These are phyloP conservation scores for Sarcocystis neurona DNA, from an alignment of 169 alveolate species.

Conservation along the genomic window DNA sequence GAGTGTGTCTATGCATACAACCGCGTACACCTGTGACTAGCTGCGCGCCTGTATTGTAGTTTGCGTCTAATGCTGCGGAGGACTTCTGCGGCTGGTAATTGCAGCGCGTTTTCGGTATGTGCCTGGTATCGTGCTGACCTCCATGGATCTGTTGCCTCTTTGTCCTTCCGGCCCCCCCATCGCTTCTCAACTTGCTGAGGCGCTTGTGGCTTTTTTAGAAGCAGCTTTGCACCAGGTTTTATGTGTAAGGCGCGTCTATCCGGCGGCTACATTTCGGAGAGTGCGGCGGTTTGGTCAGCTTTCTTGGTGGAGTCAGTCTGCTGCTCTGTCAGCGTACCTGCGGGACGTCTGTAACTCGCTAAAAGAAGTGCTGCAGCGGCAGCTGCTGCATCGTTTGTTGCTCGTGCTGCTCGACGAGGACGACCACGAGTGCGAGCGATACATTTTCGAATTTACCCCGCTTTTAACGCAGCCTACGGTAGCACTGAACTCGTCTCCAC, in stretches of 20 bases:
- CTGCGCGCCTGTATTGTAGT: no score
- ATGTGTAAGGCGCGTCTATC: slow-evolving; percentile 35
- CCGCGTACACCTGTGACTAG: no score
- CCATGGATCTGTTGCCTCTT: background rate
- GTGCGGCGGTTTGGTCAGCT: slow-evolving; percentile 39
- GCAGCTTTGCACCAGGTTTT: slow-evolving; percentile 3
- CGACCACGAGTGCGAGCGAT: background rate
- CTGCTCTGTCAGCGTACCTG: background rate
- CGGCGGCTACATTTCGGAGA: background rate
- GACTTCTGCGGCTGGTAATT: no score
- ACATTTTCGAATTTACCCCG: background rate
- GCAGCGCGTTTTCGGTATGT: no score
- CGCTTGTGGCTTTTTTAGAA: slow-evolving; percentile 3
- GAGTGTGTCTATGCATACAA: no score
- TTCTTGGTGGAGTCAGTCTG: slow-evolving; percentile 11
- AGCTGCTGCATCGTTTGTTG: background rate
- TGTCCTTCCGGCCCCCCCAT: background rate
- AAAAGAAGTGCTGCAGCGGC: background rate
- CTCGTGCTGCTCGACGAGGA: background rate
- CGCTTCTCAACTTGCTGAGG: background rate
- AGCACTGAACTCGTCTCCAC: no score
- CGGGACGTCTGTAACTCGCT: slow-evolving; percentile 2
- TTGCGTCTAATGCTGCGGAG: no score
- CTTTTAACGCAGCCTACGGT: no score
- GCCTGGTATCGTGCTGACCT: background rate